Conservation (phyloP, 345 rosid genomes). For the Populus ilicifolia region DNA sequence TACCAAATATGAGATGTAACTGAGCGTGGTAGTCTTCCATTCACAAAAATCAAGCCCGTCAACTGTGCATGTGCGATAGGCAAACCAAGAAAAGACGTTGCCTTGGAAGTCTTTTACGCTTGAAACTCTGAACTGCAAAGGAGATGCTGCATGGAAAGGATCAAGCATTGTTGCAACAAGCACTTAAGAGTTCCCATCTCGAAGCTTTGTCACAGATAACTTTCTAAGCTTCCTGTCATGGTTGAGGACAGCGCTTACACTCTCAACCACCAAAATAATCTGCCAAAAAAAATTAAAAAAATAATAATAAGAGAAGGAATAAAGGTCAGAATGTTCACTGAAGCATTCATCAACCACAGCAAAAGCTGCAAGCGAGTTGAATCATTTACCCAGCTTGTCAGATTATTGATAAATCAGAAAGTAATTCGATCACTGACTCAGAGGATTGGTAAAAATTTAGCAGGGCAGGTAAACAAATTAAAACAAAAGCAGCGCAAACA, state of each 20-base stretch:
- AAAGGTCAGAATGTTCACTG: not conserved
- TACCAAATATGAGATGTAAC: not conserved
- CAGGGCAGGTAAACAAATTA: not conserved
- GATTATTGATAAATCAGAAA: too few relatives aligned
- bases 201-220: conserved; percentile 24
- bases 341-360: too few relatives aligned
- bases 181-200: conserved; percentile 28
- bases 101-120: not conserved
- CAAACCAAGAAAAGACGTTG: not conserved
- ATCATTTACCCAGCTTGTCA: too few relatives aligned
- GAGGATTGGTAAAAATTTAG: not conserved
- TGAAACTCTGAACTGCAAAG: not conserved
- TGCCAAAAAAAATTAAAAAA: conserved; percentile 21
- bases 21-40: not conserved
- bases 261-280: conserved; percentile 78
- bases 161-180: not conserved
- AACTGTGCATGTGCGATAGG: not conserved
- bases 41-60: not conserved
- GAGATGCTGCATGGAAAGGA: not conserved
- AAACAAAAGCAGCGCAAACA: not conserved
- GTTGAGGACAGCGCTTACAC: conserved; percentile 74
- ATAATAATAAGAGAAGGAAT: not conserved
- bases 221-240: conserved; percentile 63
- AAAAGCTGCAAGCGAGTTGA: too few relatives aligned
- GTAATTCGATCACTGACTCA: not conserved